phyloP scores from a whole-genome alignment of 352 stramenopile genomes.

The Thraustochytrium striatum region DNA sequence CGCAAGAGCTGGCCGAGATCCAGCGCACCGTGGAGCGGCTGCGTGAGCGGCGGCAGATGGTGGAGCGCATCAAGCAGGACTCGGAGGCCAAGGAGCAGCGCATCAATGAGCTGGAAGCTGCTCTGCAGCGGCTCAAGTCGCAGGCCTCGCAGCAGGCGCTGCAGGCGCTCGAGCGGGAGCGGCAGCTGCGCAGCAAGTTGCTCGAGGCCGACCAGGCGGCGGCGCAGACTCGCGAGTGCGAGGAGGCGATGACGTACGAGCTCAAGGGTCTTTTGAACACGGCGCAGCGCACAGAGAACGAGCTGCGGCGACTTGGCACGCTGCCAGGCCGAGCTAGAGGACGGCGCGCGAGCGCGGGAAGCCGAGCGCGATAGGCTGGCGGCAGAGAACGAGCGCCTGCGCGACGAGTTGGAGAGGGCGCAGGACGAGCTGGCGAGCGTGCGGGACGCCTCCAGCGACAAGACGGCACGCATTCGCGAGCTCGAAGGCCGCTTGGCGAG shows the following conservation, averaged over 20 bases:
- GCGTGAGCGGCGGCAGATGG: conserved; percentile 8
- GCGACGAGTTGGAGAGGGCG: not conserved
- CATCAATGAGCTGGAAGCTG: conserved; percentile 1
- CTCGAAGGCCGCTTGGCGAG: not conserved
- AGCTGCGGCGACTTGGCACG: conserved; percentile 11
- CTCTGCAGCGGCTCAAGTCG: not conserved
- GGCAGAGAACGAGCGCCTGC: not conserved
- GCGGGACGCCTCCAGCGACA: not conserved
- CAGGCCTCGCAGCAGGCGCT: conserved; percentile 16
- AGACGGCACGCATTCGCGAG: conserved; percentile 2
- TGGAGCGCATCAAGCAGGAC: conserved; percentile 6
- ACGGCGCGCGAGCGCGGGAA: not conserved
- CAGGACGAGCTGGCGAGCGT: not conserved
- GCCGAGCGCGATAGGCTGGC: not conserved
- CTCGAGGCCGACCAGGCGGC: not conserved
- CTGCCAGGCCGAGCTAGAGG: conserved; percentile 25
- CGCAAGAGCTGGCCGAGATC: conserved; percentile 15
- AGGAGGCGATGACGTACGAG: not conserved
- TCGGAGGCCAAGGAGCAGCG: conserved; percentile 17
- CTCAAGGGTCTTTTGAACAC: conserved; percentile 13
- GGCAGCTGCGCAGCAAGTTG: not conserved
- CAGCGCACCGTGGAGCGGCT: conserved; percentile 16
- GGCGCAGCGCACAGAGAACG: conserved; percentile 22
- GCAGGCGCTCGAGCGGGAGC: conserved; percentile 37
- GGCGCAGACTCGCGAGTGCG: conserved; percentile 10